Conservation (phyloP, 495 filamentous ascomycete genomes). For the Tuber microsphaerosporum region DNA sequence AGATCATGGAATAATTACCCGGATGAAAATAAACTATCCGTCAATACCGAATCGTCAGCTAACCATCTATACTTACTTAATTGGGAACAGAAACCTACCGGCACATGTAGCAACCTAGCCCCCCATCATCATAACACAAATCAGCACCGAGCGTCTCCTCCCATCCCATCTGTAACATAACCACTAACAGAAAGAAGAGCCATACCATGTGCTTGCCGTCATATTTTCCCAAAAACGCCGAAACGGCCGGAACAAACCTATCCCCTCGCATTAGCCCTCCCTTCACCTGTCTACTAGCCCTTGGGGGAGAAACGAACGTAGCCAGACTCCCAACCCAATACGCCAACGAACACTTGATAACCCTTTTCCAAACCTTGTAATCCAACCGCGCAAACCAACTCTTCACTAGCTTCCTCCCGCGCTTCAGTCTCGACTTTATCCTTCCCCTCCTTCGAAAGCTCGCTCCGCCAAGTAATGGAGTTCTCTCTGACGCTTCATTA, state of each 20-base stretch:
- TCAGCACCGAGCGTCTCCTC: neutral
- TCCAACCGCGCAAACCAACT: neutral
- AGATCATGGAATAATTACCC: slow-evolving; percentile 18
- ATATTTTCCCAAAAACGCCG: slow-evolving; percentile 67
- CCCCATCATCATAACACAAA: neutral
- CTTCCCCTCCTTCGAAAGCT: neutral
- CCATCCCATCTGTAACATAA: neutral
- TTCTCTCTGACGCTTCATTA: slow-evolving; percentile 12
- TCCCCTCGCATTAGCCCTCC: slow-evolving; percentile 1
- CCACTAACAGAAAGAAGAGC: slow-evolving; percentile 49
- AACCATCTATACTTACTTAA: neutral
- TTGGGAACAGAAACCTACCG: slow-evolving; percentile 10
- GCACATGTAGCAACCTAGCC: slow-evolving; percentile 38
- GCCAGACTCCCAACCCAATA: slow-evolving; percentile 83
- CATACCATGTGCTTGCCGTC: slow-evolving; percentile 96
- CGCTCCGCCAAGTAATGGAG: slow-evolving; percentile 20
- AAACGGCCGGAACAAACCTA: slow-evolving; percentile 50
- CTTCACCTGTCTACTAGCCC: neutral
- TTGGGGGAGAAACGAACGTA: slow-evolving; percentile 58
- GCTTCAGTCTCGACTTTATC: neutral
- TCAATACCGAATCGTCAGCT: slow-evolving; percentile 4
- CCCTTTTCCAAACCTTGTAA: slow-evolving; percentile 41
- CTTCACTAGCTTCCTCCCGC: neutral
- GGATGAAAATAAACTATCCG: slow-evolving; percentile 89
- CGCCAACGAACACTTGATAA: slow-evolving; percentile 88